Evolutionary conservation across 176 grass and related monocot genomes (phyloP).

Genomic region (Carex kokanica): DNA sequence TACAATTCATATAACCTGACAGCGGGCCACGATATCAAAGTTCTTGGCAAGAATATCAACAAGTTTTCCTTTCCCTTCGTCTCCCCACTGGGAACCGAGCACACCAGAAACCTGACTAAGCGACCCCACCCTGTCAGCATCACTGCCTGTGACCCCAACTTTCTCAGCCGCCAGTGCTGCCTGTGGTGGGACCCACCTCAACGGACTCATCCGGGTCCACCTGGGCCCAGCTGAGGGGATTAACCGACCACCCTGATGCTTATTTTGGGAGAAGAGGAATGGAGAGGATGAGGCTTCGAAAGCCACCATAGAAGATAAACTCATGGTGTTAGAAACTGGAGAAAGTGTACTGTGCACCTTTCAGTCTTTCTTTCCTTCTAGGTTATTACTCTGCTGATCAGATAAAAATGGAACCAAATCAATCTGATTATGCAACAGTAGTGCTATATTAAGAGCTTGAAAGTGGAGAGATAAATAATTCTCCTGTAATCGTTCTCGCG

Average conservation of each 20-base stretch:
- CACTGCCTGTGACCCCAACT: slow-evolving; percentile 24
- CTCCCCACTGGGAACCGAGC: slow-evolving; percentile 89
- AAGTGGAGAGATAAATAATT: too few species aligned
- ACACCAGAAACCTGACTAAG: slow-evolving; percentile 89
- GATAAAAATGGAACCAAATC: neutral
- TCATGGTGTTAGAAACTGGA: slow-evolving; percentile 8
- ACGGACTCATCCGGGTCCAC: neutral
- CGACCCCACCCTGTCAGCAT: slow-evolving; percentile 50
- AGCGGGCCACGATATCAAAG: slow-evolving; percentile 86
- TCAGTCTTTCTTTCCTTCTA: too few species aligned
- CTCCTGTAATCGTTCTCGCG: too few species aligned
- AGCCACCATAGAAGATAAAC: slow-evolving; percentile 23
- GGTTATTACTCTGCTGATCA: neutral
- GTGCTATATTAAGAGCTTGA: too few species aligned
- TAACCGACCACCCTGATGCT: neutral
- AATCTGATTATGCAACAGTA: too few species aligned
- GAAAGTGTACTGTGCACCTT: slow-evolving; percentile 15
- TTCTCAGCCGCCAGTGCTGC: slow-evolving; percentile 32
- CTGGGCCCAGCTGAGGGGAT: neutral
- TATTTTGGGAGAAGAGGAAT: slow-evolving; percentile 6
- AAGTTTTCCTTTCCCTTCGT: slow-evolving; percentile 93
- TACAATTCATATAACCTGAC: slow-evolving; percentile 56
- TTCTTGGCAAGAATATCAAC: slow-evolving; percentile 72
- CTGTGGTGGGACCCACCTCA: neutral
- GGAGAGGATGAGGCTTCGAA: slow-evolving; percentile 21